These are phyloP conservation scores for Thelonectria olida DNA, from an alignment of 2,329 filamentous ascomycete genomes.

Conservation along the genomic window DNA sequence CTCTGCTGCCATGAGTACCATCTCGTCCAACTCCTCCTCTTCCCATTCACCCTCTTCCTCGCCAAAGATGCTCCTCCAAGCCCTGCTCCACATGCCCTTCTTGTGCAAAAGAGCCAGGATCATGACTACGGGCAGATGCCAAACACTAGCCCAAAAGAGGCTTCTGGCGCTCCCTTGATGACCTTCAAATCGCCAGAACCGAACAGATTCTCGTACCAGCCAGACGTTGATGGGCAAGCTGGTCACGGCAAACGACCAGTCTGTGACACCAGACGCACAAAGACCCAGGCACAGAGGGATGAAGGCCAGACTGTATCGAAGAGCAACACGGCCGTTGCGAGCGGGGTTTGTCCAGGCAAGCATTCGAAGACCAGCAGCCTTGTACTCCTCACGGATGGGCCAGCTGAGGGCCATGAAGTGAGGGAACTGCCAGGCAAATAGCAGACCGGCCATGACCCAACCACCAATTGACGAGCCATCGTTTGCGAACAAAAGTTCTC, in stretches of 20 bases:
- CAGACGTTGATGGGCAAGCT: slow-evolving; percentile 86
- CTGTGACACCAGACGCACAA: slow-evolving; percentile 82
- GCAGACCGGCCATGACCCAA: slow-evolving; percentile 84
- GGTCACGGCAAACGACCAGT: slow-evolving; percentile 84
- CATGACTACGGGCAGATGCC: slow-evolving; percentile 91
- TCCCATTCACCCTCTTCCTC: slow-evolving; percentile 66
- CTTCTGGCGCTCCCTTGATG: slow-evolving; percentile 82
- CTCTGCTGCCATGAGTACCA: slow-evolving; percentile 47
- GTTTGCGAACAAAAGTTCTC: slow-evolving; percentile 75
- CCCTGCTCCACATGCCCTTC: slow-evolving; percentile 87
- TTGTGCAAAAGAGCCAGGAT: slow-evolving; percentile 92
- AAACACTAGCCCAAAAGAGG: slow-evolving; percentile 97
- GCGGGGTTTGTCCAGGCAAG: slow-evolving; percentile 87
- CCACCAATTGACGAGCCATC: slow-evolving; percentile 76
- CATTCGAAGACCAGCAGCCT: slow-evolving; percentile 74
- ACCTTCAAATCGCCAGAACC: slow-evolving; percentile 83
- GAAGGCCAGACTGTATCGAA: slow-evolving; percentile 87
- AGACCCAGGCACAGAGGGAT: slow-evolving; percentile 86
- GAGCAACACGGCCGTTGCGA: slow-evolving; percentile 84
- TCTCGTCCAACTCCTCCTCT: slow-evolving; percentile 63
- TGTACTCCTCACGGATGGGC: slow-evolving; percentile 90
- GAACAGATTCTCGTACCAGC: slow-evolving; percentile 81
- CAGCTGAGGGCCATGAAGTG: slow-evolving; percentile 97
- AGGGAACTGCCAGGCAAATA: slow-evolving; percentile 98
- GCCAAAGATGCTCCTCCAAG: slow-evolving; percentile 76